Percentiles rank a stretch among this genome's conserved stretches.
Evolutionary conservation across 2,329 filamentous ascomycete species (phyloP).

Genomic region (Atkinsonella texensis): DNA sequence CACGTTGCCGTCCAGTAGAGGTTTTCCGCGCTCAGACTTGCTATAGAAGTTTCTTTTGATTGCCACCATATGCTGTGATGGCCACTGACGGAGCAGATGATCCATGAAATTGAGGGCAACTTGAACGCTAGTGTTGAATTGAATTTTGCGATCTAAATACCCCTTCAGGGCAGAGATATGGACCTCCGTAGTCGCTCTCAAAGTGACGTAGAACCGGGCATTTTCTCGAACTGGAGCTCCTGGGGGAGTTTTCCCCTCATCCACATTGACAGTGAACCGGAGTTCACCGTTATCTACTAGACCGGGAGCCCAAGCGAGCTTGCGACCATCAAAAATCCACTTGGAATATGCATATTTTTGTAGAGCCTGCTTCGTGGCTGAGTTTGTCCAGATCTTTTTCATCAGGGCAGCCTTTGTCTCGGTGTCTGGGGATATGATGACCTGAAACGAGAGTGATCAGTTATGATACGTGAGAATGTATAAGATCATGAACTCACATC

Average conservation of each 20-base stretch:
- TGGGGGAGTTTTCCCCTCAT: slow-evolving; percentile 44
- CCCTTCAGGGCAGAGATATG: slow-evolving; percentile 52
- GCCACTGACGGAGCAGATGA: slow-evolving; percentile 73
- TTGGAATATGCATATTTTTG: slow-evolving; percentile 27
- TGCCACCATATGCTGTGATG: slow-evolving; percentile 51
- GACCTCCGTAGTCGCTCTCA: slow-evolving; percentile 56
- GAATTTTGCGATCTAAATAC: slow-evolving; percentile 50
- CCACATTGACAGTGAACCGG: slow-evolving; percentile 57
- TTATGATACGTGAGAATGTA: background rate
- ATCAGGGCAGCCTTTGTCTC: slow-evolving; percentile 53
- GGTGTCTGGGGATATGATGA: slow-evolving; percentile 50
- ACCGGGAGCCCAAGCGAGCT: slow-evolving; percentile 61
- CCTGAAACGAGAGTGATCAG: slow-evolving; percentile 27
- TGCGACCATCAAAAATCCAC: slow-evolving; percentile 74
- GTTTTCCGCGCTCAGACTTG: slow-evolving; percentile 30
- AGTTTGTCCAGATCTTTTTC: slow-evolving; percentile 65
- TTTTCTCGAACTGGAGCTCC: slow-evolving; percentile 19
- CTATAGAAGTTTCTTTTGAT: slow-evolving; percentile 81
- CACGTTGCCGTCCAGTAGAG: slow-evolving; percentile 45
- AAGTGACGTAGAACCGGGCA: slow-evolving; percentile 47
- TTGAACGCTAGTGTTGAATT: slow-evolving; percentile 55
- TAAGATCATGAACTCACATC: slow-evolving; percentile 48
- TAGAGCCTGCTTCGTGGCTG: slow-evolving; percentile 43
- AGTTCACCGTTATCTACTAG: slow-evolving; percentile 34
- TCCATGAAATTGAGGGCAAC: slow-evolving; percentile 86